Base-by-base conservation (phyloP, 2,329 filamentous ascomycete genomes). In the Penicillium janthinellum region DNA sequence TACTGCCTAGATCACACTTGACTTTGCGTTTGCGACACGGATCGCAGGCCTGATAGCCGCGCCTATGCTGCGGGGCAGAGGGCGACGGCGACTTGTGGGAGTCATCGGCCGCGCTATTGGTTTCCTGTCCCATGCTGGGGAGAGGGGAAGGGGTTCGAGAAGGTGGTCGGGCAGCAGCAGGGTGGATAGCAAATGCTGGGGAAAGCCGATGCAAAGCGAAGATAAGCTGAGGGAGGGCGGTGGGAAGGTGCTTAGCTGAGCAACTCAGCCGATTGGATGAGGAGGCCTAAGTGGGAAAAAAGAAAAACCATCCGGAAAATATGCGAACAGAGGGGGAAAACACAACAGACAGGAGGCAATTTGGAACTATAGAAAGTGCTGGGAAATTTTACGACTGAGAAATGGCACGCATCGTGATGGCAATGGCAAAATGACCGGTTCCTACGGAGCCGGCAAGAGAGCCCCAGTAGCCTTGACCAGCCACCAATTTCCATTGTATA, bases 1-100 rank as follows among this genome's bases (percentile, higher is more conserved):
- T 74, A 80, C 78, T 80, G 64, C 79, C 78, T 56, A 81, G 67
- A 65, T 81, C 79, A 63, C 79, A 81, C 65, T 81, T 81, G 61
- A 81, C 79, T 66, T 81, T 81, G 62, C 79, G 78, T 64, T 80
- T 79, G 58, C 79, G 77, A 67, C 79, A 81, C 34, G 78, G 76
- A 68, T 81, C 78, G 70, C 79, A 81, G 45, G 79, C 79, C 72
- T 81, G 79, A 60, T 81, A 81, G 59, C 78, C 78, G 56, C 79
- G 78, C 45, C 79, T 76, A 67, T 81, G 79, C 52, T 77, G 76
- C 54, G 70, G 62, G 44, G 70, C 69, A 53, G 72, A 69, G 20
- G 51, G 51, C 51, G 76, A 75, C 20, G 67, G 65, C 22, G 76
- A 75, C 58, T 71, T 74, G 45, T 58, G 60, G 61, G 63, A 60